Conservation (phyloP, 306 rosid species). For the Cucumis melo region DNA sequence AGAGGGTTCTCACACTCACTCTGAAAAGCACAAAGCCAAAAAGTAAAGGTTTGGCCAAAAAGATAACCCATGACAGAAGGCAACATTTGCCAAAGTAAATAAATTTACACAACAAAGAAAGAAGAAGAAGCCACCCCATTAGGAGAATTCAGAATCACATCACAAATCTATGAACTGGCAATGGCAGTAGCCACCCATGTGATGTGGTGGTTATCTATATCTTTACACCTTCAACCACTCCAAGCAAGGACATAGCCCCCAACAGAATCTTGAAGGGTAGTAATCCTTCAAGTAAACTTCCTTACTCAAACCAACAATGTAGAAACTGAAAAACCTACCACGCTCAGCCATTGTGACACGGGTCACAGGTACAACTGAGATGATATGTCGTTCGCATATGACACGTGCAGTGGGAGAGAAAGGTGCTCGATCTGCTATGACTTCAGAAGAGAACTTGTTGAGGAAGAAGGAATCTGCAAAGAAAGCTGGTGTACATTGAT, state of each 20-base stretch:
- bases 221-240: conserved; percentile 78
- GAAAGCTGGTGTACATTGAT: conserved; percentile 83
- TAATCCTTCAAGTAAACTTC: conserved; percentile 87
- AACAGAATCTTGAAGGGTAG: conserved; percentile 73
- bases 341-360: conserved; percentile 76
- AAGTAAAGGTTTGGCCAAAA: neutral
- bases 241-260: conserved; percentile 96
- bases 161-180: neutral
- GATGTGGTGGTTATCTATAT: neutral
- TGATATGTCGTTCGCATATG: conserved; percentile 77
- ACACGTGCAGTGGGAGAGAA: conserved; percentile 69
- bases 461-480: conserved; percentile 87
- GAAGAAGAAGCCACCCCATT: neutral
- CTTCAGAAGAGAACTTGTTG: conserved; percentile 85
- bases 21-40: conserved; percentile 2
- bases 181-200: neutral
- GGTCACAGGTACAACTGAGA: conserved; percentile 80
- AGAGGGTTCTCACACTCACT: neutral
- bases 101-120: neutral
- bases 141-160: neutral
- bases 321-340: conserved; percentile 63
- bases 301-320: conserved; percentile 58
- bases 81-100: neutral
- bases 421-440: conserved; percentile 62
- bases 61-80: neutral